Conservation (phyloP, 192 early-diverging fungal genomes). For the Podila clonocystis region DNA sequence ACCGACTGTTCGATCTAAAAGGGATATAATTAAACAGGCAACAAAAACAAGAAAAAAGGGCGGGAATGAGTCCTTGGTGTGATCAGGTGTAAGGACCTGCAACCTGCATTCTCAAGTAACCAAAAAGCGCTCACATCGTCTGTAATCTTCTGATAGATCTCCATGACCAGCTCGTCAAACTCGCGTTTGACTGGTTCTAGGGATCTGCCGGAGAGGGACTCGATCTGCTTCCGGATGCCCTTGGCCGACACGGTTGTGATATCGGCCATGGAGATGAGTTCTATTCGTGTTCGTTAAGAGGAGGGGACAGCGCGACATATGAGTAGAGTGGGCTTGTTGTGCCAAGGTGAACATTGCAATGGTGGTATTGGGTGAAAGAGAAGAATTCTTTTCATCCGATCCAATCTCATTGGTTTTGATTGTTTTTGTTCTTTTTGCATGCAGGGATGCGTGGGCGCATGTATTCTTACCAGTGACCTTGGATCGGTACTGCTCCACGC, state of each 20-base stretch:
- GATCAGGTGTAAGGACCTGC: no score
- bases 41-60: neutral
- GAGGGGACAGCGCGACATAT: neutral
- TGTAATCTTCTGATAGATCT: slow-evolving; percentile 43
- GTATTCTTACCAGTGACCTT: slow-evolving; percentile 31
- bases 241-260: slow-evolving; percentile 50
- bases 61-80: neutral
- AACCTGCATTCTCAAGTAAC: no score
- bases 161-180: slow-evolving; percentile 53
- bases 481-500: slow-evolving; percentile 33
- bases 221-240: slow-evolving; percentile 45
- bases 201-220: slow-evolving; percentile 25
- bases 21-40: neutral
- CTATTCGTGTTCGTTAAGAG: slow-evolving; percentile 1
- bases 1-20: slow-evolving; percentile 1
- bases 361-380: neutral
- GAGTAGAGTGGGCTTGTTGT: neutral
- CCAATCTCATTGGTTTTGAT: neutral
- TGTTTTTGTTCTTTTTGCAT: neutral
- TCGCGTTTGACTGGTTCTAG: slow-evolving; percentile 31
- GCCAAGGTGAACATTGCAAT: neutral
- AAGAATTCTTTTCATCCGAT: neutral
- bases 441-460: neutral
- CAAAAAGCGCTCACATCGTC: slow-evolving; percentile 20
- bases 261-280: slow-evolving; percentile 44